Base-by-base conservation (phyloP, 257 asterid genomes). In the Plantago elongata region DNA sequence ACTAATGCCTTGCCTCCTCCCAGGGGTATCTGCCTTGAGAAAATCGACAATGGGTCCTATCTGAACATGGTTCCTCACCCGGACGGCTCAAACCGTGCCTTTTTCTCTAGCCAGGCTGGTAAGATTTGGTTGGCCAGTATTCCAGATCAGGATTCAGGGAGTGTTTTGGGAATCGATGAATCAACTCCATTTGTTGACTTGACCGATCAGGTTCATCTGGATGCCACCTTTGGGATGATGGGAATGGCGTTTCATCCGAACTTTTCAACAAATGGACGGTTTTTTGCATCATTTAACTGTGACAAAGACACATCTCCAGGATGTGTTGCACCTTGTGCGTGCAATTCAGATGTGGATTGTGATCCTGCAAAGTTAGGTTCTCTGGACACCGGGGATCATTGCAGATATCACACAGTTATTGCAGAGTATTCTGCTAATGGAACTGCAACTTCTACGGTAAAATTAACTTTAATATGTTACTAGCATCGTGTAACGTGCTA, bases 241-340 rank as follows among this genome's bases (percentile, higher is more conserved):
- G 99, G 99, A n/a, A 60, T 92, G 80, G 95, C 97, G 8, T 92
- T 92, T 58, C 99, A 92, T 73, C 97, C 97, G 0, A 64, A 84
- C 22, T 92, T 84, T 58, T 79, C 78, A 0, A 64, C 64, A 11
- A 92, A 92, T 42, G 99, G 99, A 1, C 78, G 99, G 38, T 89
- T 92, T 68, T 92, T 89, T n/a, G 99, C 97, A 0, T 89, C 97
- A 12, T 92, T 72, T 64, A 92, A 89, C 77, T 89, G 95, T 44
- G 96, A 89, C 63, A 89, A 83, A 63, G 69, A 66, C 62, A 86
- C 81, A 62, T 83, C 90, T 0, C 86, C 94, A 4, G 87, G 71
- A 29, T 92, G 93, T 22, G 69, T 72, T 9, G 98, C 95, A 60
- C 83, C 83, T 62, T 92, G 98, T 62, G 89, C 93, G 3, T 92